phyloP scores from a whole-genome alignment of 139 green algal genomes.

The Picochlorum sp. region DNA sequence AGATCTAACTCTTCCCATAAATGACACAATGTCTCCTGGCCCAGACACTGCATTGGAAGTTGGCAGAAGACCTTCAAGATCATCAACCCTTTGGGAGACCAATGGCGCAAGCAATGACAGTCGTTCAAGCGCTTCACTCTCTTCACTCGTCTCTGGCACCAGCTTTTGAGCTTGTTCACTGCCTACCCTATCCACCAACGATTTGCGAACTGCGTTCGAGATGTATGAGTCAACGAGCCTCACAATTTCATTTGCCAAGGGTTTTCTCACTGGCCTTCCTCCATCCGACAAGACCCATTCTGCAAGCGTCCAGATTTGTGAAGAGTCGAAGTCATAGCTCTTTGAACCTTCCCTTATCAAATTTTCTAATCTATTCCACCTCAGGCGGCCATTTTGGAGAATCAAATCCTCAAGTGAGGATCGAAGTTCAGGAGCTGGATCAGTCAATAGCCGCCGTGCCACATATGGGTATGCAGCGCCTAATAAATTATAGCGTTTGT shows the following conservation, averaged over 20 bases:
- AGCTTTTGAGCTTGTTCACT: conserved; percentile 35
- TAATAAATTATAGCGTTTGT: conserved; percentile 82
- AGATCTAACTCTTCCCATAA: conserved; percentile 23
- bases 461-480: conserved; percentile 94
- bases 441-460: conserved; percentile 84
- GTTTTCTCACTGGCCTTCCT: conserved; percentile 35
- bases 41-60: too few relatives aligned
- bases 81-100: background rate
- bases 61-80: conserved; percentile 12
- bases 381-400: conserved; percentile 41
- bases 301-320: conserved; percentile 77
- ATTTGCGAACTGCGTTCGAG: background rate
- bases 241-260: conserved; percentile 58
- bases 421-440: conserved; percentile 74
- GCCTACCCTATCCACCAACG: conserved; percentile 20
- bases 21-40: conserved; percentile 30
- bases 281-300: conserved; percentile 62
- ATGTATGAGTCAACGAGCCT: conserved; percentile 54
- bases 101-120: conserved; percentile 36
- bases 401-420: conserved; percentile 71
- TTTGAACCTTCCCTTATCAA: conserved; percentile 72
- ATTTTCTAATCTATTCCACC: conserved; percentile 80
- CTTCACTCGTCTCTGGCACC: conserved; percentile 42
- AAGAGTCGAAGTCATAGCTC: conserved; percentile 63
- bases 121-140: conserved; percentile 34